Evolutionary conservation across 208 protist genomes (phyloP), one percentile per base, ranked within the genome.

Genomic region (Leishmania gerbilli): DNA sequence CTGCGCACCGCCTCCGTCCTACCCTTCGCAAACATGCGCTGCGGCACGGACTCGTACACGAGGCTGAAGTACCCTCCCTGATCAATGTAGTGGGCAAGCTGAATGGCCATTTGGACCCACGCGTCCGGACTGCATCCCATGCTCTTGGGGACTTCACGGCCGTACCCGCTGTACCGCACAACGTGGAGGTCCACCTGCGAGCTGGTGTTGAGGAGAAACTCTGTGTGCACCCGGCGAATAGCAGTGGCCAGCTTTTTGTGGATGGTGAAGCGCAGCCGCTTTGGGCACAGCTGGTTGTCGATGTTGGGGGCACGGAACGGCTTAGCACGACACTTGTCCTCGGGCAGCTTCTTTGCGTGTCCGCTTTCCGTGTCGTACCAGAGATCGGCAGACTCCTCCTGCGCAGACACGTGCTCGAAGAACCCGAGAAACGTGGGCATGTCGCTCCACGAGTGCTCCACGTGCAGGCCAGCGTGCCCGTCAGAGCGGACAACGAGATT

Each of bases 391-490:
- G 68, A 51, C 80, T 93, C 87, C 83, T 97, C 93, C 79, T 84
- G 82, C 6, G 84, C 88, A 17, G 80, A 69, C 27, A 89, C 80
- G 76, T 90, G 85, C 81, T 95, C 93, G 27, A 95, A 76, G 31
- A 97, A 69, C 21, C 86, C 74, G 31, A 86, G 75, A 62, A 97
- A 89, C 34, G 83, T 93, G 24, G 90, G 76, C 67, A 90, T 86
- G 82, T 97, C 93, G 47, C 90, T 83, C 93, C 93, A 97, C 49
- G 91, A 94, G 87, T 95, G 92, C 90, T 97, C 93, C 19, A 91
- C 91, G 79, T 97, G 90, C 64, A 92, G 79, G 24, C 93, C 93
- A 17, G 87, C 87, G 31, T 80, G 84, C 21, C 88, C 92, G 81
- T 95, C 89, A 47, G 80, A 72, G 69, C 78, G 80, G 19, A 95